Evolutionary conservation across 2,329 filamentous ascomycete genomes (phyloP).

Genomic region (Akanthomyces muscarius): DNA sequence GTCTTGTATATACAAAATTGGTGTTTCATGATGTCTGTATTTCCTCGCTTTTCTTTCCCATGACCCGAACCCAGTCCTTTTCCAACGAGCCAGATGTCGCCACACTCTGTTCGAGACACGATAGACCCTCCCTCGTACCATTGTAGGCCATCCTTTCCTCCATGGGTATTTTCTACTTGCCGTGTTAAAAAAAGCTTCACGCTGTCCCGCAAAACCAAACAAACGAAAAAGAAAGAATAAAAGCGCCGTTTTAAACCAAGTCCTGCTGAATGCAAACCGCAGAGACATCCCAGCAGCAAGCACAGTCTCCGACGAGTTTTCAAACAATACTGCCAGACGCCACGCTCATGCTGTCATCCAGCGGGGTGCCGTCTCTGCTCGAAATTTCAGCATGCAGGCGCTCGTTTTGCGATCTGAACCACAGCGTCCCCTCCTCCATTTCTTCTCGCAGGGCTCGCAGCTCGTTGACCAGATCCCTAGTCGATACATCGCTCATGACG

Average conservation of each 20-base stretch:
- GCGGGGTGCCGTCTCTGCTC: conserved; percentile 33
- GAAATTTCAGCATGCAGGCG: conserved; percentile 35
- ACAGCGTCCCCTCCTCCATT: conserved; percentile 44
- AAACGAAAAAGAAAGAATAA: neutral
- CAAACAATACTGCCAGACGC: neutral
- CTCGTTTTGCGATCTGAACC: conserved; percentile 44
- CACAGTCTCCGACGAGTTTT: neutral
- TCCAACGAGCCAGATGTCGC: neutral
- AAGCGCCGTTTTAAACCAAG: neutral
- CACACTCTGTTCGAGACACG: neutral
- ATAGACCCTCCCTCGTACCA: neutral
- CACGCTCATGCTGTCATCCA: conserved; percentile 29
- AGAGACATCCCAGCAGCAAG: neutral
- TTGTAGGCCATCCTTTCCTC: neutral
- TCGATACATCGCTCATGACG: conserved; percentile 37
- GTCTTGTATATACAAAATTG: conserved; percentile 13
- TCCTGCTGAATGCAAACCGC: neutral
- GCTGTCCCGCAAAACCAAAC: neutral
- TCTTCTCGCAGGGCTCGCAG: conserved; percentile 40
- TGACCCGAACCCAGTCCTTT: neutral
- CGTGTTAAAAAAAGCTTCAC: neutral
- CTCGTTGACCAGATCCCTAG: conserved; percentile 37
- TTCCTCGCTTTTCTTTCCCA: too few species aligned
- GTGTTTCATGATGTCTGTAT: neutral
- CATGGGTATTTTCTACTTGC: conserved; percentile 6